Evolutionary conservation across 2,329 filamentous ascomycete genomes (phyloP), one percentile per base, ranked within the genome.

Genomic region (Exophiala viscosa): DNA sequence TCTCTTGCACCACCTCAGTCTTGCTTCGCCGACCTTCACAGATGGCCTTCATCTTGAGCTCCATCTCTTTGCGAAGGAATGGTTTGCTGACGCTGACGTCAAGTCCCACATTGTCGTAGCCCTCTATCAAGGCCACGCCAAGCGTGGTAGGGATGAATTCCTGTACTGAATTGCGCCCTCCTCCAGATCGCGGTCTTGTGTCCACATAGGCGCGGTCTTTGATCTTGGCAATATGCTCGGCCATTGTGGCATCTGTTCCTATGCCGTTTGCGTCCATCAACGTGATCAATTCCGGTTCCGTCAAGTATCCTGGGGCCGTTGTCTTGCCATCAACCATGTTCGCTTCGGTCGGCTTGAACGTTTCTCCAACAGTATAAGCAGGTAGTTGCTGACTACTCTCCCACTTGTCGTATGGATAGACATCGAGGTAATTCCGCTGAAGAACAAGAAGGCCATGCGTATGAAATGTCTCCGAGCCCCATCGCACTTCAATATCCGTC

Each of bases 241-340:
- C 93, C 93, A 99, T 99, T 1, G 93, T 99, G 5, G 93, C 93
- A 73, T 99, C 93, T 8, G 93, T 99, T 10, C 93, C 93, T 59
- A 99, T 99, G 2, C 93, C 93, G 67, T 99, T 99, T 40, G 90
- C 91, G 72, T 99, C 93, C 93, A 99, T 99, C 9, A 99, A 80
- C 2, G 87, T 87, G 66, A 99, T 96, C 20, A 99, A 77, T 67
- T 99, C 93, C 0, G 93, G 91, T 67, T 99, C 93, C 0, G 93
- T 97, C 28, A 99, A 78, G 67, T 95, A 96, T 17, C 80, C 82
- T 0, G 93, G 93, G 10, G 91, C 77, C 1, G 80, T 82, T 0
- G 93, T 99, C 69, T 95, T 87, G n/a, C 93, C 92, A 63, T 97
- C 90, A 1, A 82, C 85, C 72, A 99, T 90, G 62, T 87, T 84